Percentiles rank a stretch among this genome's conserved stretches.
Conservation (phyloP, 768 basidiomycete genomes). For the Floccularia luteovirens region DNA sequence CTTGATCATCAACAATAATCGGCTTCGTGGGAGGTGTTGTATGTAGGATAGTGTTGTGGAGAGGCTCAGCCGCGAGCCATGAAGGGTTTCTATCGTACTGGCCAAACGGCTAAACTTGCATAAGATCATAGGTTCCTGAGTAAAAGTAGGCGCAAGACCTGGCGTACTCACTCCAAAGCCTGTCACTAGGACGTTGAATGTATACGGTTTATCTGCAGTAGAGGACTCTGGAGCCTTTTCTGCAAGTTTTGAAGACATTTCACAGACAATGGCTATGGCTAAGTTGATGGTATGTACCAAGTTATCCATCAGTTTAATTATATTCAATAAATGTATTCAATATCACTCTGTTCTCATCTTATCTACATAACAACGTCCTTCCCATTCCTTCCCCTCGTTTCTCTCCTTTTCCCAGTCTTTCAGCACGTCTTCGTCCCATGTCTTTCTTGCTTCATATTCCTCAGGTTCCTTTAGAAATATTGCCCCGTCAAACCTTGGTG, state of each 20-base stretch:
- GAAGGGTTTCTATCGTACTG: slow-evolving; percentile 58
- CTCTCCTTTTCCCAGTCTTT: slow-evolving; percentile 44
- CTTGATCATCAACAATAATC: slow-evolving; percentile 14
- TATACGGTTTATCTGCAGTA: too few species aligned
- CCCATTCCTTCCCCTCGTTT: slow-evolving; percentile 43
- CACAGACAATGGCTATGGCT: too few species aligned
- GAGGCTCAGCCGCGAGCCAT: slow-evolving; percentile 59
- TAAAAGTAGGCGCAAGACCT: slow-evolving; percentile 1
- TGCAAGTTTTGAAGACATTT: too few species aligned
- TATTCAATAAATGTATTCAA: too few species aligned
- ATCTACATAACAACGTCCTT: too few species aligned
- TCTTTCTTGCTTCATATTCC: slow-evolving; percentile 34
- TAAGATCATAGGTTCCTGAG: slow-evolving; percentile 10
- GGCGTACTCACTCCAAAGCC: slow-evolving; percentile 25
- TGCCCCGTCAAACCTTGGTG: slow-evolving; percentile 33
- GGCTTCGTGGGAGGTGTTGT: slow-evolving; percentile 25
- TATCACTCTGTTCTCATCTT: too few species aligned
- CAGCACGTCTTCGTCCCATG: slow-evolving; percentile 57
- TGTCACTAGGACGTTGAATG: slow-evolving; percentile 26
- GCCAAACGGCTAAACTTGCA: slow-evolving; percentile 40
- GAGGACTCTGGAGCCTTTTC: too few species aligned
- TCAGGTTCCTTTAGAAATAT: slow-evolving; percentile 35
- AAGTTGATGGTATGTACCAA: too few species aligned
- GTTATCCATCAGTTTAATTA: too few species aligned
- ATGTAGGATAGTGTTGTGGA: slow-evolving; percentile 48